phyloP scores from a whole-genome alignment of 768 basidiomycete genomes.

The Crassisporium funariophilum region DNA sequence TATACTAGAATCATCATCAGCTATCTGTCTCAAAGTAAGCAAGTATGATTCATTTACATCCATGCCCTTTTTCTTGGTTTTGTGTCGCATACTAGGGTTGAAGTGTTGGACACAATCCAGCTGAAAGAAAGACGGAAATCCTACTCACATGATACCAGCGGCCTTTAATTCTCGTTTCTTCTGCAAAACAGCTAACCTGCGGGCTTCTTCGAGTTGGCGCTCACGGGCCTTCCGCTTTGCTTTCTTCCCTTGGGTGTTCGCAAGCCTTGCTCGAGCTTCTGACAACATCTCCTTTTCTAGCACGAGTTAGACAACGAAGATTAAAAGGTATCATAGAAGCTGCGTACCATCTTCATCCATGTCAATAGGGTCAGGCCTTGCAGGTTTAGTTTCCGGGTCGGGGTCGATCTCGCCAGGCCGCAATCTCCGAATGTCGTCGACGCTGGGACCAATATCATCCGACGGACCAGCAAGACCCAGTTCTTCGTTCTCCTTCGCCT shows the following conservation, averaged over 20 bases:
- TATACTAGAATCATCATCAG: slow-evolving; percentile 64
- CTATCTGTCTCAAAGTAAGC: background rate
- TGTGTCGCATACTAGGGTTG: slow-evolving; percentile 82
- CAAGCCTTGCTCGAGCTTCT: slow-evolving; percentile 95
- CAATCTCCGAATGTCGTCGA: slow-evolving; percentile 88
- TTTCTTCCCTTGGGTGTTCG: slow-evolving; percentile 99
- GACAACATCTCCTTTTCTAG: slow-evolving; percentile 99
- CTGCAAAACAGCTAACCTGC: slow-evolving; percentile 91
- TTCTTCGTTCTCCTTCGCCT: slow-evolving; percentile 95
- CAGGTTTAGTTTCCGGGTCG: slow-evolving; percentile 98
- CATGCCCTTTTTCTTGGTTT: slow-evolving; percentile 97
- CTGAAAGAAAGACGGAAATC: background rate
- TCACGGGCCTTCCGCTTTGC: slow-evolving; percentile 98
- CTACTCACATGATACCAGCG: slow-evolving; percentile 89
- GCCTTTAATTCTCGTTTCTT: slow-evolving; percentile 98
- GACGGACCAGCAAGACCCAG: slow-evolving; percentile 86
- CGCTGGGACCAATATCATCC: slow-evolving; percentile 79
- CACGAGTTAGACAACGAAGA: slow-evolving; percentile 11
- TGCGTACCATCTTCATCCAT: slow-evolving; percentile 97
- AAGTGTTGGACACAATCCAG: background rate
- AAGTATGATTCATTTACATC: slow-evolving; percentile 59
- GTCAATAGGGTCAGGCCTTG: slow-evolving; percentile 97
- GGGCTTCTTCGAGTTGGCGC: slow-evolving; percentile 94
- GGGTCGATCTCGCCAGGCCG: slow-evolving; percentile 98
- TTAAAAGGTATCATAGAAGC: background rate